phyloP scores from a whole-genome alignment of 176 grass and related monocot genomes.

The Zoysia japonica region DNA sequence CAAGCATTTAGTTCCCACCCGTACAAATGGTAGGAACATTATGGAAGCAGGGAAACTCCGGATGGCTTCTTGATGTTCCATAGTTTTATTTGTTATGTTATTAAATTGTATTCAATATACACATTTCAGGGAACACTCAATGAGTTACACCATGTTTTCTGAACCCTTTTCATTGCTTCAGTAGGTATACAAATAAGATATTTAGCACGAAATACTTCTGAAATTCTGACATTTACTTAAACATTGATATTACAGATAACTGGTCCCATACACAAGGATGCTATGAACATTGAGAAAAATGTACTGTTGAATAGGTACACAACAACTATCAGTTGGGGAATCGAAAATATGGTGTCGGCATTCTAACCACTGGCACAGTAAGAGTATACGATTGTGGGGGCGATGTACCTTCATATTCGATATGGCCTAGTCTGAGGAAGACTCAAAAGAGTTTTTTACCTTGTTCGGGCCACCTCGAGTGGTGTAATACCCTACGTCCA shows the following conservation, averaged over 20 bases:
- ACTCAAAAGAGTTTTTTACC: no score
- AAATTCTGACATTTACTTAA: constrained; percentile 28
- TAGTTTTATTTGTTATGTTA: background rate
- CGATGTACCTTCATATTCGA: no score
- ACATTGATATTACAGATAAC: constrained; percentile 70
- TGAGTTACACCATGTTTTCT: constrained; percentile 82
- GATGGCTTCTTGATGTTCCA: constrained; percentile 26
- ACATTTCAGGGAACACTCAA: constrained; percentile 85
- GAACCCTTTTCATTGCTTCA: constrained; percentile 98
- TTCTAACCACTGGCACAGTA: no score
- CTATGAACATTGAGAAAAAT: no score
- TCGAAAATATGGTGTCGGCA: no score
- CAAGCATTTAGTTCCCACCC: constrained; percentile 89
- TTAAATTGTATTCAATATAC: constrained; percentile 43
- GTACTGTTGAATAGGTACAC: no score
- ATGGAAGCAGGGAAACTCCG: constrained; percentile 93
- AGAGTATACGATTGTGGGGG: no score
- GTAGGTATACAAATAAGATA: constrained; percentile 54
- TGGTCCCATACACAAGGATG: constrained; percentile 96
- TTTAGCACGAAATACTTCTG: constrained; percentile 12
- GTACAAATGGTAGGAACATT: constrained; percentile 76
- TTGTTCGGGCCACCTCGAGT: no score
- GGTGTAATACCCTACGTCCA: no score
- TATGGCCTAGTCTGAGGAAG: no score
- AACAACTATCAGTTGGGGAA: no score